A percentile compares a stretch with the other conserved stretches of the same genome.
These are phyloP conservation scores for Phlebiopsis gigantea DNA, from an alignment of 768 basidiomycete genomes.

Conservation along the genomic window DNA sequence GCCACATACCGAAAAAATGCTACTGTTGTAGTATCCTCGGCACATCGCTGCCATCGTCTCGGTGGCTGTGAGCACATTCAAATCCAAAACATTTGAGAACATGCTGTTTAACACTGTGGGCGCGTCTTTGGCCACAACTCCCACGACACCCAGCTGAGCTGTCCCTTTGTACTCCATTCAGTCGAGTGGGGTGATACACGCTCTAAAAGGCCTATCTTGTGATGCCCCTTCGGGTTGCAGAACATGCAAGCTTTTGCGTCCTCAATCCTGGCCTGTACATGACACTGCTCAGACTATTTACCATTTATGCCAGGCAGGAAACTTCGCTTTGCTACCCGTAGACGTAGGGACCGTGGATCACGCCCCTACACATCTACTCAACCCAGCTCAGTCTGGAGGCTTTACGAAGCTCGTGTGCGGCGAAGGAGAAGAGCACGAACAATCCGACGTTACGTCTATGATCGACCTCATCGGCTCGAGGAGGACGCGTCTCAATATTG, in stretches of 20 bases:
- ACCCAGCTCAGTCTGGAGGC: no score
- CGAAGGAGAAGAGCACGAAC: no score
- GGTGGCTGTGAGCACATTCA: background rate
- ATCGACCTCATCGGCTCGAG: background rate
- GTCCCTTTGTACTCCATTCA: background rate
- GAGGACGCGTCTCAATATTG: background rate
- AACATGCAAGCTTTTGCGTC: background rate
- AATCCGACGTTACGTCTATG: background rate
- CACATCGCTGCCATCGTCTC: no score
- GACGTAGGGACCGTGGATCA: background rate
- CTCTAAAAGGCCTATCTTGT: no score
- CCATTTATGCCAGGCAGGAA: background rate
- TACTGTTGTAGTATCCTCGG: no score
- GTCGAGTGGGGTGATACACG: no score
- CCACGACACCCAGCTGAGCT: background rate
- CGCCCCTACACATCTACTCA: background rate
- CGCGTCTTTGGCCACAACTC: conserved; percentile 1
- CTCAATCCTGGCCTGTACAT: background rate
- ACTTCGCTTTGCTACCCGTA: background rate
- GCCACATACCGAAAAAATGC: no score
- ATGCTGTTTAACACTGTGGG: conserved; percentile 6
- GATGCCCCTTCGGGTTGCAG: background rate
- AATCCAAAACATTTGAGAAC: no score
- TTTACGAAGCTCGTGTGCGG: no score
- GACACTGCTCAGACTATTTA: background rate